Conservation (phyloP, 371 early-diverging fungal species). For the Apophysomyces ossiformis region DNA sequence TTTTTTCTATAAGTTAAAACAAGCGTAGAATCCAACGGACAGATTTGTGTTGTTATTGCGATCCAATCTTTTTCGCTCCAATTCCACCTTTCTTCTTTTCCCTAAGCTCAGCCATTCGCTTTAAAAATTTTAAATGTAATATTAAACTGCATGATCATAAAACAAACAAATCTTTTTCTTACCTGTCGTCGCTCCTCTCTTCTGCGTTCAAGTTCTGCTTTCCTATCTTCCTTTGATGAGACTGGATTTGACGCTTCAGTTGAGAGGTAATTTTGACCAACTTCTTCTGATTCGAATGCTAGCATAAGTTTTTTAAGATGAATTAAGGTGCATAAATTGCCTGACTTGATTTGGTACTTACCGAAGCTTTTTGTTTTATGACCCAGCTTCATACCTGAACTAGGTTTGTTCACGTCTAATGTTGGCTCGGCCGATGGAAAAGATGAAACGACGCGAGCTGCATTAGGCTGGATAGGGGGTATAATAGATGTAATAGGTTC, state of each 20-base stretch:
- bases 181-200: conserved; percentile 67
- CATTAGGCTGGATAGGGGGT: conserved; percentile 12
- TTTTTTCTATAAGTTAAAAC: not conserved
- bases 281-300: not conserved
- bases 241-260: conserved; percentile 20
- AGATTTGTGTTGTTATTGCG: not conserved
- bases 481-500: conserved; percentile 28
- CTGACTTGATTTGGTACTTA: conserved; percentile 18
- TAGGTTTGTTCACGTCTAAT: conserved; percentile 16
- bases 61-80: conserved; percentile 49
- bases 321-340: conserved; percentile 6
- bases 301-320: not conserved
- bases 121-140: not conserved
- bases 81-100: conserved; percentile 52
- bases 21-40: not conserved
- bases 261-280: conserved; percentile 1
- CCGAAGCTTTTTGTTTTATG: conserved; percentile 41
- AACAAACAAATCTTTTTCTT: not conserved
- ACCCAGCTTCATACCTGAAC: conserved; percentile 44
- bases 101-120: conserved; percentile 59
- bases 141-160: not conserved
- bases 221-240: conserved; percentile 52
- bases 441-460: conserved; percentile 21
- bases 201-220: conserved; percentile 59
- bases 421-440: conserved; percentile 24